Conservation (phyloP, 441 rosid species). For the Pelargonium australe region DNA sequence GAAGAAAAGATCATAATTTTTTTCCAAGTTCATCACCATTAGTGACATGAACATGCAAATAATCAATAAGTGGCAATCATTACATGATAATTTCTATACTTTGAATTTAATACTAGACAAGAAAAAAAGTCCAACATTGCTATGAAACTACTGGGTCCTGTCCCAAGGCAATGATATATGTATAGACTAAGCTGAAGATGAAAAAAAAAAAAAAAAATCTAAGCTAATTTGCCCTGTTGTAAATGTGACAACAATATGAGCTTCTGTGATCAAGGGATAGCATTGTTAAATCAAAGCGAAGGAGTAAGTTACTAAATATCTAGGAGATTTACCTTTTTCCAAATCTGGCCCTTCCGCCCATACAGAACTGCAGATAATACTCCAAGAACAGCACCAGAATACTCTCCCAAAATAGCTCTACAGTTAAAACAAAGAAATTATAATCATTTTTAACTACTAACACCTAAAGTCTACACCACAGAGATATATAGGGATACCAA, state of each 20-base stretch:
- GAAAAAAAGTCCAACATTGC: not conserved
- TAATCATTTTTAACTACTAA: constrained; percentile 4
- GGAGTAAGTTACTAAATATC: not conserved
- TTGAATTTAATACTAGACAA: not conserved
- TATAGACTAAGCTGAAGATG: not conserved
- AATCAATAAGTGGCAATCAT: not conserved
- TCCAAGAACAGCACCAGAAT: constrained; percentile 97
- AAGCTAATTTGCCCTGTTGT: not conserved
- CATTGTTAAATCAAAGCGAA: constrained; percentile 10
- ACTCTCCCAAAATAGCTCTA: constrained; percentile 87
- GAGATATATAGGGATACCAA: not conserved
- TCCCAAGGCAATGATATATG: constrained; percentile 1
- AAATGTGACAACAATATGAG: not conserved
- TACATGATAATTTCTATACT: not conserved
- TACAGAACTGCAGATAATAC: constrained; percentile 82
- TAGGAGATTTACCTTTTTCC: constrained; percentile 69
- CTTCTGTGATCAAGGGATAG: constrained; percentile 5
- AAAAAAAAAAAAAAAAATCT: not conserved
- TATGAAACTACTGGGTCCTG: constrained; percentile 1
- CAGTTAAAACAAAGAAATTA: constrained; percentile 14
- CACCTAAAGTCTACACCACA: not conserved
- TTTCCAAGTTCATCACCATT: constrained; percentile 1
- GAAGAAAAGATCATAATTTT: constrained; percentile 8
- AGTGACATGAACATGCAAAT: not conserved
- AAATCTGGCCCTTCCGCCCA: constrained; percentile 62